phyloP scores from a whole-genome alignment of 345 rosid species.

The Populus alba region DNA sequence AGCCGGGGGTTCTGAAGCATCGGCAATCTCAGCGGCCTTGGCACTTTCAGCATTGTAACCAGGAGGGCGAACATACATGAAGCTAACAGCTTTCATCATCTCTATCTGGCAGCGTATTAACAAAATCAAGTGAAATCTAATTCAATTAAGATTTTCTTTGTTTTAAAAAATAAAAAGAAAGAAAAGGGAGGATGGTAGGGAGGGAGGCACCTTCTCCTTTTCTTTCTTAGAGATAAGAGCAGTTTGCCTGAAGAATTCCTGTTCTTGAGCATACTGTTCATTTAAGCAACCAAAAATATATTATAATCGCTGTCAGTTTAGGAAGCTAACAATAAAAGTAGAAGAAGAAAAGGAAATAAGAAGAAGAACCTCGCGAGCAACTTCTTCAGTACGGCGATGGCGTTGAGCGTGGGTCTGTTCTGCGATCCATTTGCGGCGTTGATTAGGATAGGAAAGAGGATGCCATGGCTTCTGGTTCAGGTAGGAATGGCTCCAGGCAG shows the following conservation, averaged over 20 bases:
- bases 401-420: constrained; percentile 84
- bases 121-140: background rate
- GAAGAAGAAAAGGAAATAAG: background rate
- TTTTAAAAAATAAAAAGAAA: background rate
- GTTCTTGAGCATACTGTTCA: constrained; percentile 88
- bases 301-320: background rate
- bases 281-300: background rate
- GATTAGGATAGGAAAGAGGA: constrained; percentile 97
- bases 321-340: background rate
- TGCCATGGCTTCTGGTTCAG: constrained; percentile 99
- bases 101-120: constrained; percentile 46
- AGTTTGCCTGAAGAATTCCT: constrained; percentile 90
- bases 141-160: background rate
- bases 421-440: constrained; percentile 99
- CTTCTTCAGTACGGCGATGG: constrained; percentile 68
- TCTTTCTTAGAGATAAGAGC: constrained; percentile 91
- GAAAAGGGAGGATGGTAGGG: background rate
- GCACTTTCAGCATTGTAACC: constrained; percentile 95
- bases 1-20: constrained; percentile 41
- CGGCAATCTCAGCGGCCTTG: constrained; percentile 85
- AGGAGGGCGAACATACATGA: constrained; percentile 96
- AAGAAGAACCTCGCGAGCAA: constrained; percentile 70
- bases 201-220: constrained; percentile 72
- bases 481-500: constrained; percentile 97
- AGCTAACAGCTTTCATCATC: constrained; percentile 94